Percentiles rank a stretch among this genome's conserved stretches.
Conservation (phyloP, 306 rosid species). For the Morella rubra region DNA sequence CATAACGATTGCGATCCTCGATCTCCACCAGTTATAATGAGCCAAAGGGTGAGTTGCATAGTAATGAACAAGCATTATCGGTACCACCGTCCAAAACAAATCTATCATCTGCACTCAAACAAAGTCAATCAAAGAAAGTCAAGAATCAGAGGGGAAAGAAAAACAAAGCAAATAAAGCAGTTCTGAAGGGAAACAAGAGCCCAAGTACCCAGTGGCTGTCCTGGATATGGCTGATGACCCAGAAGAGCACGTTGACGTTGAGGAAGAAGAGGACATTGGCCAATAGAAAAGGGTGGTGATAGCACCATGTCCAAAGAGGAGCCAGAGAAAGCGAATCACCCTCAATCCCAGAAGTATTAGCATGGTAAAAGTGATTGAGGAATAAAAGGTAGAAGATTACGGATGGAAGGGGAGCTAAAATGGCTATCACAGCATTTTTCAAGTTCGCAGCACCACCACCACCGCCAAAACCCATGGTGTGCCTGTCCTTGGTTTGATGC, state of each 20-base stretch:
- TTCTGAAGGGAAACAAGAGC: background rate
- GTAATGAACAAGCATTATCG: slow-evolving; percentile 77
- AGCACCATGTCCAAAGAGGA: slow-evolving; percentile 71
- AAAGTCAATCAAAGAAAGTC: slow-evolving; percentile 12
- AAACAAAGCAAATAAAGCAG: background rate
- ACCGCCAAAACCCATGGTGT: slow-evolving; percentile 30
- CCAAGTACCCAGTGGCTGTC: slow-evolving; percentile 75
- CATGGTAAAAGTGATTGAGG: slow-evolving; percentile 34
- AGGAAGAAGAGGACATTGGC: slow-evolving; percentile 78
- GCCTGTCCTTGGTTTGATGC: background rate
- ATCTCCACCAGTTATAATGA: slow-evolving; percentile 62
- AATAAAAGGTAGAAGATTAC: slow-evolving; percentile 61
- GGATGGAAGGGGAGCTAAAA: slow-evolving; percentile 74
- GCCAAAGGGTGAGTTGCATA: slow-evolving; percentile 73
- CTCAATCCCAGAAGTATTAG: background rate
- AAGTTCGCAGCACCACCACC: slow-evolving; percentile 34
- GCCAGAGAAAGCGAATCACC: slow-evolving; percentile 29
- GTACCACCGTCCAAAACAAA: slow-evolving; percentile 88
- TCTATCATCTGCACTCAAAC: slow-evolving; percentile 75
- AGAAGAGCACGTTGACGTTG: slow-evolving; percentile 84
- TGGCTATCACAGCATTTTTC: slow-evolving; percentile 60
- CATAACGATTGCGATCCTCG: slow-evolving; percentile 53
- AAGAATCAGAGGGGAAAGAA: background rate
- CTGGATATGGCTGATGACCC: slow-evolving; percentile 72
- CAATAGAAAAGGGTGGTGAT: slow-evolving; percentile 72